Base-by-base conservation (phyloP, 1,139 yeast genomes). In the Debaryomycetaceae sp. region DNA sequence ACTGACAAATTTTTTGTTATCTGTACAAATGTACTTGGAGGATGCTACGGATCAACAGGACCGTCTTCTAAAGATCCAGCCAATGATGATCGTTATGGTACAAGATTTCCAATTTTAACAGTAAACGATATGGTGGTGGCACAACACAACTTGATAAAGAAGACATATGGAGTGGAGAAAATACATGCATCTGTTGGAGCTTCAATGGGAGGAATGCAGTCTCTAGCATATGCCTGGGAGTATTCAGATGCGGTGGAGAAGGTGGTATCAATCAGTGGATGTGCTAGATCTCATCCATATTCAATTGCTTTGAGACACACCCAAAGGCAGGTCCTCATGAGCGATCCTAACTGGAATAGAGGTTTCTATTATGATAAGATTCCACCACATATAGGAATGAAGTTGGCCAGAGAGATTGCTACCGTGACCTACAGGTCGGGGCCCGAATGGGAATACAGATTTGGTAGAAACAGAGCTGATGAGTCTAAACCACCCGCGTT, bases 171-270 rank as follows among this genome's bases (percentile, higher is more conserved):
- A 0, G 86, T 86, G 24, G 45, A 58, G 2, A 83, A 80, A 59
- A 66, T 90, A 24, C 80, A 81, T 60, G 96, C 96, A 1, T 80
- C 90, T 1, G 81, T 91, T 4, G 98, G 98, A 6, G 86, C 96
- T 1, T 88, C 96, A 0, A 88, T 90, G 96, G 98, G 98, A 27
- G 98, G 97, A 17, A 89, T 90, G 97, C 97, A 90, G 66, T 84
- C 93, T 8, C 73, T 90, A 46, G 96, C 97, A 0, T 88, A 83
- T 62, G 96, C 89, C 0, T 79, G 83, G 63, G 95, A 87, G 58
- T 90, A 85, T 58, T 89, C 96, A 1, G 83, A 84, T 37, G 78
- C 76, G 48, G 97, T 90, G 5, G 77, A 75, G 6, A 81, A 84
- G 45, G 76, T 90, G 5, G 80, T 89, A 1, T 79, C 89, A 8